Evolutionary conservation across 2,329 filamentous ascomycete genomes (phyloP), one percentile per base, ranked within the genome.

Genomic region (Neocatenulostroma microsporum): DNA sequence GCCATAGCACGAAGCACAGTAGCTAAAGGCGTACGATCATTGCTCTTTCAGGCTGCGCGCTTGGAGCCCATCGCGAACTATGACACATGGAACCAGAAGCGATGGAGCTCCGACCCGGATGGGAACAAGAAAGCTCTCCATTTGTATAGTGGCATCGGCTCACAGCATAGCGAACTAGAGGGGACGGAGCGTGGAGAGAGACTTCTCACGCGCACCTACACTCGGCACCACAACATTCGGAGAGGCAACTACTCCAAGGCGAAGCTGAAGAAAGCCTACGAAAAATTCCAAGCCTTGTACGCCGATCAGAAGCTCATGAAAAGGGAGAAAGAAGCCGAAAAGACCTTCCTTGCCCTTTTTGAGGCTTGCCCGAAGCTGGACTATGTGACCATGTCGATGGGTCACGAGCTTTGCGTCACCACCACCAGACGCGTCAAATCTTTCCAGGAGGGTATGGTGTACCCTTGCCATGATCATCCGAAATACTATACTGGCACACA

Each of bases 291-390:
- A 17, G 9, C 9, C 8, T 17, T 31, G 18, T 31, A 31, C 13
- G 18, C 29, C 13, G 29, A 31, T 31, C 29, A 31, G 18, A 31
- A 18, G 29, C 5, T 10, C 9, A 6, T 31, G 29, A 17, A 31
- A 18, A 8, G 18, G 13, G 14, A 31, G 13, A 9, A 17, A 5
- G 9, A 6, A 6, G 14, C 29, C 7, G 9, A 15, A 20, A 20
- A 31, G 29, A 17, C 29, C 20, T 31, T 31, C 29, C 13, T 17
- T 5, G 29, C 29, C 13, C 29, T 31, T 5, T 31, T 31, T 17
- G 20, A 15, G 13, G 11, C 29, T 11, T 31, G 29, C 15, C 11
- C 29, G 13, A 17, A 20, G 13, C 29, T 31, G 14, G 29, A 31
- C 18, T 11, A 9, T 9, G 18, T 31, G 18, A 31, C 8, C 5